phyloP scores from a whole-genome alignment of 257 asterid genomes.

The Solanum paucissectum region DNA sequence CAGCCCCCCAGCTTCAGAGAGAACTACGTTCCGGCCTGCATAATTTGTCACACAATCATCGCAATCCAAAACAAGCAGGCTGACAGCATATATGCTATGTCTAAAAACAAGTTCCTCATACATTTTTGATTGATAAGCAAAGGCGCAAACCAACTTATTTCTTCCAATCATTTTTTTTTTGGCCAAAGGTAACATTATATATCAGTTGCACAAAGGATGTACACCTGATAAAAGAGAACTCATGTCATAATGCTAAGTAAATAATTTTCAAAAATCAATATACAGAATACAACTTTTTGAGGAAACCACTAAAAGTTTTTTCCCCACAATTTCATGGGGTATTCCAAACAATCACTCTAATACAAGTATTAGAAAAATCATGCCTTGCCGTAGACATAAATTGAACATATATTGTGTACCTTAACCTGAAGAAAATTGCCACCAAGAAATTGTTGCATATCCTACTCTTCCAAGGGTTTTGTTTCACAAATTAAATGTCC shows the following conservation, averaged over 20 bases:
- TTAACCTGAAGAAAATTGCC: background rate
- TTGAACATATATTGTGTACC: background rate
- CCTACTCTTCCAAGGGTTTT: background rate
- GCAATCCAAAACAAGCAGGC: background rate
- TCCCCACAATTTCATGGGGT: background rate
- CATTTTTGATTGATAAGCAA: background rate
- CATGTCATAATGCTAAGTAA: background rate
- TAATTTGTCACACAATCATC: background rate
- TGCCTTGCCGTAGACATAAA: background rate
- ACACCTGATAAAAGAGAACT: background rate
- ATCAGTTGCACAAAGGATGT: background rate
- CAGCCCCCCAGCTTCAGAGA: constrained; percentile 49
- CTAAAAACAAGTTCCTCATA: background rate
- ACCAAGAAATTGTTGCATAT: background rate
- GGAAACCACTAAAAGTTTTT: background rate
- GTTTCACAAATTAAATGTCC: background rate
- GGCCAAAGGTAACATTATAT: background rate
- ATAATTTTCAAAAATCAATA: background rate
- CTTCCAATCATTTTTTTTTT: background rate
- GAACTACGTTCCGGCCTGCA: constrained; percentile 80
- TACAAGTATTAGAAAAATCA: background rate
- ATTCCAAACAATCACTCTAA: background rate
- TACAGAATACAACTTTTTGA: background rate
- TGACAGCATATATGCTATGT: background rate
- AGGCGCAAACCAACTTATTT: background rate